A percentile compares a stretch with the other conserved stretches of the same genome.
phyloP scores from a whole-genome alignment of 306 rosid species.

The Neltuma alba region DNA sequence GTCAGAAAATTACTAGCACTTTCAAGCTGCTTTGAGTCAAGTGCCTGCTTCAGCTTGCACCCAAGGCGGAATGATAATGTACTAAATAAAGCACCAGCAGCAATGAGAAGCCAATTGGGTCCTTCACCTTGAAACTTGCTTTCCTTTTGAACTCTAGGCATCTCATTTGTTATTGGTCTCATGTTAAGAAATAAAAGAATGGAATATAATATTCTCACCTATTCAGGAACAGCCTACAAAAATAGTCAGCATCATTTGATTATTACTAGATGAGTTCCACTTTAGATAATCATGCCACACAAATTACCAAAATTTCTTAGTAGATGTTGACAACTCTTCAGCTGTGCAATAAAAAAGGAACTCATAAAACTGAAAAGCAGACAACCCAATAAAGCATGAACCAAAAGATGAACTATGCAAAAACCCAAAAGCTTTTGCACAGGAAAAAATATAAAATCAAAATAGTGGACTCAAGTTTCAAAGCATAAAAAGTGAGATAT shows the following conservation, averaged over 20 bases:
- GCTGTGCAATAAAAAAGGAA: neutral
- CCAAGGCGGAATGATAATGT: constrained; percentile 83
- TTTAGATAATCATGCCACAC: neutral
- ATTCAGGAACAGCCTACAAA: constrained; percentile 39
- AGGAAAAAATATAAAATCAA: neutral
- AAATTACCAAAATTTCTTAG: neutral
- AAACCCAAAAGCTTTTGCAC: neutral
- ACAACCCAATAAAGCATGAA: neutral
- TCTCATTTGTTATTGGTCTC: constrained; percentile 63
- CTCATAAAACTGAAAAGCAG: neutral
- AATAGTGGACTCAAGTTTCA: neutral
- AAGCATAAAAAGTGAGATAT: neutral
- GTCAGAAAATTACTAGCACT: constrained; percentile 38
- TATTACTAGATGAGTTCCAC: neutral
- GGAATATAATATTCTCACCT: constrained; percentile 23
- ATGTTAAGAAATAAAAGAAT: constrained; percentile 53
- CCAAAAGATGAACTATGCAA: neutral
- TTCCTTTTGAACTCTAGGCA: constrained; percentile 62
- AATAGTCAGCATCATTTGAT: constrained; percentile 29
- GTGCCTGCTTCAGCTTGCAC: constrained; percentile 84
- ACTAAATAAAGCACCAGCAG: constrained; percentile 90
- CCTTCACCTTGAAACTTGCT: constrained; percentile 60
- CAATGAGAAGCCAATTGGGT: constrained; percentile 84
- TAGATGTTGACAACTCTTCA: neutral
- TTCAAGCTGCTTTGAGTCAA: constrained; percentile 70